Percentiles rank a stretch among this genome's conserved stretches.
Evolutionary conservation across 192 early-diverging fungal genomes (phyloP).

Genomic region (Spizellomyces punctatus): DNA sequence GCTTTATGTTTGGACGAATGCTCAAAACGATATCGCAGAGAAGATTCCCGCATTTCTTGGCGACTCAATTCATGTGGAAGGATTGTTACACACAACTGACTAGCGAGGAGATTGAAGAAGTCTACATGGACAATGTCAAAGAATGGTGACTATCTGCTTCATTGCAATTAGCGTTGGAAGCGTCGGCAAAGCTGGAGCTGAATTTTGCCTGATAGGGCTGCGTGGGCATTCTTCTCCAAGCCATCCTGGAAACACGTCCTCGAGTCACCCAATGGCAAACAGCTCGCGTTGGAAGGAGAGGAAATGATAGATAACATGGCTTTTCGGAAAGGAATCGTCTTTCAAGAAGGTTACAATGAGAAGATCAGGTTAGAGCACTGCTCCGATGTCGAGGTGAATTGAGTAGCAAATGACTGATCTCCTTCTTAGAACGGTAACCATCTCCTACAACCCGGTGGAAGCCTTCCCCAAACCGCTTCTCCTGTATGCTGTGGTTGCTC

Average conservation of each 20-base stretch:
- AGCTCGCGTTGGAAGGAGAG: conserved; percentile 1
- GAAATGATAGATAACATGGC: conserved; percentile 1
- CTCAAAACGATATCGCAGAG: too few relatives aligned
- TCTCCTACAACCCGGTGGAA: conserved; percentile 11
- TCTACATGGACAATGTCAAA: conserved; percentile 3
- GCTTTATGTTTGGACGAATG: too few relatives aligned
- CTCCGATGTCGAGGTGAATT: too few relatives aligned
- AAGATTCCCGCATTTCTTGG: background rate
- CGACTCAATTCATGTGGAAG: conserved; percentile 15
- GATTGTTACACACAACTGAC: conserved; percentile 1
- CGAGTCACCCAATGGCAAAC: background rate
- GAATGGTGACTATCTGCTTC: too few relatives aligned
- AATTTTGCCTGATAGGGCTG: background rate
- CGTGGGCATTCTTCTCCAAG: conserved; percentile 2
- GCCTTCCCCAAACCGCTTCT: conserved; percentile 14
- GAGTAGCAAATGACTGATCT: too few relatives aligned
- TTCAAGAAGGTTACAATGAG: conserved; percentile 8
- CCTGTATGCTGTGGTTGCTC: conserved; percentile 2
- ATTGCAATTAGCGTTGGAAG: too few relatives aligned
- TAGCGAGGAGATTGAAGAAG: background rate
- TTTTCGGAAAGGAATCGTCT: too few relatives aligned
- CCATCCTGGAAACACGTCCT: background rate
- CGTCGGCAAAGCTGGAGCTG: too few relatives aligned
- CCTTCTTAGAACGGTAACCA: background rate
- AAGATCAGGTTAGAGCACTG: too few relatives aligned